Base-by-base conservation (phyloP, 768 basidiomycete species). In the Tylopilus balloui region DNA sequence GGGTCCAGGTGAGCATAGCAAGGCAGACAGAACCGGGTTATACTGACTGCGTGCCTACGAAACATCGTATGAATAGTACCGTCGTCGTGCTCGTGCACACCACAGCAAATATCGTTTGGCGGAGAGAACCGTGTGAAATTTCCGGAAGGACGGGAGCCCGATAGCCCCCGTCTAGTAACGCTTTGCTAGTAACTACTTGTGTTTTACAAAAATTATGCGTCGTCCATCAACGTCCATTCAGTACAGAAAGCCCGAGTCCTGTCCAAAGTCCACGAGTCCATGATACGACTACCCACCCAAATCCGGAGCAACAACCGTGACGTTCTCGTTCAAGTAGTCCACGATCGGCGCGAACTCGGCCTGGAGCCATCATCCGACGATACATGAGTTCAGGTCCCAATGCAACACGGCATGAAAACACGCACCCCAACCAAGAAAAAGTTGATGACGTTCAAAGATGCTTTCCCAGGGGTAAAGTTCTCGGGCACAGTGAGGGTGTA, bases 351-450 rank as follows among this genome's bases (percentile, higher is more conserved):
- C 43, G 11, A 49, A 55, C 7, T 27, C 32, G 0, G 45, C 55
- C 63, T 64, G 43, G 0, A 41, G 13, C 12, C 19, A 13, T 54
- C n/a, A n/a, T n/a, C n/a, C n/a, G 15, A 10, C 27, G 27, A 27
- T 27, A 27, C 12, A 31, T 14, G 3, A 62, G 29, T 4, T 19
- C 46, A 19, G 23, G 7, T 1, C 29, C 20, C 11, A 21, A 13
- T 21, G 14, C 20, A n/a, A 2, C 31, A 15, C 29, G 21, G 35
- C n/a, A 9, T 17, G 15, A 36, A 32, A 44, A 3, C 13, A 65
- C 73, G 59, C 54, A 77, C 73, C 49, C 73, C 75, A 17, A 73
- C 63, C 51, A 77, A 56, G 24, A 68, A 57, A 0, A 71, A 51
- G 55, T 73, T 69, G 41, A 67, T 64, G 6, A 70, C 68, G 12